Base-by-base conservation (phyloP, 768 basidiomycete species). In the Suillus alpinus region DNA sequence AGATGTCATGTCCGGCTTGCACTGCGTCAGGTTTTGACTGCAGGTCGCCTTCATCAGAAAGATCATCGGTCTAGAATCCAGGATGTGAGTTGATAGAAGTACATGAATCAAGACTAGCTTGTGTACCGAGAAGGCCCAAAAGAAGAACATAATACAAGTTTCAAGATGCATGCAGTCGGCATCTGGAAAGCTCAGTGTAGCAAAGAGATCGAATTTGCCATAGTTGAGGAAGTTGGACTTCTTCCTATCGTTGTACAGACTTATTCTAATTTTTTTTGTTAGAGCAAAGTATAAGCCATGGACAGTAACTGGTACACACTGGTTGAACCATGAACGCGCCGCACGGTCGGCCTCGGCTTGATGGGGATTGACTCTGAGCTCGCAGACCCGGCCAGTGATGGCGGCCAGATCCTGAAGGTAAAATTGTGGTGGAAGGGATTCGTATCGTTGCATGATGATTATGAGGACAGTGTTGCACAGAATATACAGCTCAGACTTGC, bases 51-150 rank as follows among this genome's bases (percentile, higher is more conserved):
- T 76, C 76, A 31, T 77, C 76, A 3, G 76, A 71, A 52, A 76
- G 59, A 57, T 77, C 76, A 47, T 77, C 76, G 5, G 76, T 71
- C 76, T 77, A 40, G 23, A 32, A 13, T 36, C 1, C 10, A 39
- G 10, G 9, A 47, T 10, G 20, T 70, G 18, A 69, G 63, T 34
- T 16, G 26, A 20, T 16, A 39, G 49, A 12, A 29, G 6, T 1
- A 37, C 6, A 55, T 6, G 9, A 34, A 26, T 55, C 3, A 12
- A 0, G 37, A 39, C 14, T 3, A 32, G 39, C 36, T 16, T 56
- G 47, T 69, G 5, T 58, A 77, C 76, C 29, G 75, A 68, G 61
- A 77, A 77, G 14, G 76, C 76, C 74, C 75, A 77, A 37, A 77
- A 68, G 66, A 75, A 76, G 60, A 77, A 77, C 26, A 72, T 69